Evolutionary conservation across 768 basidiomycete species (phyloP).

Genomic region (Boletus sensibilis): DNA sequence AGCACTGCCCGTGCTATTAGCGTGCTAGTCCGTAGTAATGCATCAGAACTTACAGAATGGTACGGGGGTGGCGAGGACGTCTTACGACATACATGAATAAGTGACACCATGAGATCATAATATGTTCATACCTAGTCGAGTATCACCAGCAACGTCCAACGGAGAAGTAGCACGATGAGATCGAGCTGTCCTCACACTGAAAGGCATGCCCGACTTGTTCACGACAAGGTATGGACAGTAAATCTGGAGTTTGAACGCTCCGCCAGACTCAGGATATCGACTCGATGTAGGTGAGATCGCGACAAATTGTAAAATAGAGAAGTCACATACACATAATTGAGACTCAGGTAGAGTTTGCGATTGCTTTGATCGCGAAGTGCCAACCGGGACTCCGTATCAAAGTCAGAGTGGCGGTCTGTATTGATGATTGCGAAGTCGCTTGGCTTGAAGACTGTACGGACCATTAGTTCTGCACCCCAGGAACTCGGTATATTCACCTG

Average conservation of each 20-base stretch:
- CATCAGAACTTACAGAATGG: slow-evolving; percentile 73
- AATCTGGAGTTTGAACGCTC: slow-evolving; percentile 94
- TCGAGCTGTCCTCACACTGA: slow-evolving; percentile 63
- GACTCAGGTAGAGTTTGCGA: slow-evolving; percentile 72
- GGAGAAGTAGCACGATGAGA: slow-evolving; percentile 60
- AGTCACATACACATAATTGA: slow-evolving; percentile 86
- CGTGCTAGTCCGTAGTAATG: slow-evolving; percentile 1
- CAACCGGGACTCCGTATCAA: slow-evolving; percentile 73
- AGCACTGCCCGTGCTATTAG: slow-evolving; percentile 55
- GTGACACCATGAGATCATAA: slow-evolving; percentile 13
- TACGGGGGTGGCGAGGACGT: slow-evolving; percentile 48
- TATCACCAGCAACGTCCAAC: slow-evolving; percentile 85
- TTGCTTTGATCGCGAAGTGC: slow-evolving; percentile 70
- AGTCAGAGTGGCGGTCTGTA: slow-evolving; percentile 87
- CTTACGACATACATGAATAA: slow-evolving; percentile 29
- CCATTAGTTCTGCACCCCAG: not conserved
- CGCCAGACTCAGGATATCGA: slow-evolving; percentile 85
- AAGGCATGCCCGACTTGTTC: slow-evolving; percentile 91
- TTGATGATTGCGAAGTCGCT: slow-evolving; percentile 99
- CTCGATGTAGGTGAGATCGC: slow-evolving; percentile 34
- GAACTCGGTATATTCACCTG: slow-evolving; percentile 48
- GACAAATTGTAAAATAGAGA: not conserved
- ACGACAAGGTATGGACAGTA: slow-evolving; percentile 87
- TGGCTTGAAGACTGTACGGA: slow-evolving; percentile 71
- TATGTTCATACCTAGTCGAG: slow-evolving; percentile 47